Base-by-base conservation (phyloP, 768 basidiomycete species). In the Termitomyces sp. region DNA sequence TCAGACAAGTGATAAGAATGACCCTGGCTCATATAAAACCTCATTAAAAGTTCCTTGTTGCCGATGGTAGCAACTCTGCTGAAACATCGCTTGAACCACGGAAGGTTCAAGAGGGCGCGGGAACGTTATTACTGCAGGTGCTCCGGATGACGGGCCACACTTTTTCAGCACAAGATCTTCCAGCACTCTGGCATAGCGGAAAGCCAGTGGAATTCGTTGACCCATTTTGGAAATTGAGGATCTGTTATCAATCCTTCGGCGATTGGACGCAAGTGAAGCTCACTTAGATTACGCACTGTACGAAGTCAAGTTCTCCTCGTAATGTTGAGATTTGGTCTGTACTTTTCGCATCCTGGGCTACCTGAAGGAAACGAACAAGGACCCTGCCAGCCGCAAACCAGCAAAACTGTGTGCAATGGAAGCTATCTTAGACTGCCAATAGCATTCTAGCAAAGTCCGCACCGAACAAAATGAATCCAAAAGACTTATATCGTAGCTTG, bases 321-420 rank as follows among this genome's bases (percentile, higher is more conserved):
- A 90, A 67, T 13, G 80, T 84, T 2, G 77, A 64, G n/a, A 81
- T 75, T 66, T 87, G 85, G 32, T 85, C 83, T 26, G 73, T 64
- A 57, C 78, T 79, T 20, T 82, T 79, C 5, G 77, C 78, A 36
- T 87, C 80, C 33, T 83, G 74, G 4, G 87, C 84, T 33, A 83
- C 84, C 60, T 82, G 80, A 35, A 88, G 69, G 67, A 89, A 89
- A 14, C 86, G 79, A 18, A 83, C 78, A 22, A 91, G 75, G 12
- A 87, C 84, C 30, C 86, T 76, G 3, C 87, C 88, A 46, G 79
- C 80, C 51, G 79, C 73, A 66, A 87, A 90, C 87, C 87, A 92
- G 63, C 79, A 80, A 62, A 85, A 84, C 84, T 87, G 56, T 2
- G 13, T 33, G 30, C 33, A 32, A 42, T 20, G 18, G 33, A 52